A percentile compares a stretch with the other conserved stretches of the same genome.
phyloP scores from a whole-genome alignment of 1,139 yeast species.

The Wickerhamiella pararugosa region DNA sequence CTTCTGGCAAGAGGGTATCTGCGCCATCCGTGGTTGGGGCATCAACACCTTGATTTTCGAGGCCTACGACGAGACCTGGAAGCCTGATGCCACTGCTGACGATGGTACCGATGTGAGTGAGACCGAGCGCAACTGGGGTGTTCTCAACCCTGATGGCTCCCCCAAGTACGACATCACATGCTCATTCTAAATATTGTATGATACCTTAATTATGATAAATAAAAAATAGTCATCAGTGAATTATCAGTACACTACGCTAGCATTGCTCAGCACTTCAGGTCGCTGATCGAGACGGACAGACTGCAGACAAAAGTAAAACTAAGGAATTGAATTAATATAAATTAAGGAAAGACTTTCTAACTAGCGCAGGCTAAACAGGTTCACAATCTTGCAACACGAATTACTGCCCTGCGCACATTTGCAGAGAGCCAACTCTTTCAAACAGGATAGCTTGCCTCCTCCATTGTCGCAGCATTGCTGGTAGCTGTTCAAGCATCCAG shows the following conservation, averaged over 20 bases:
- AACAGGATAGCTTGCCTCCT: not conserved
- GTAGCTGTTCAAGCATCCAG: constrained; percentile 1
- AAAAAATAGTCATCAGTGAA: too few species aligned
- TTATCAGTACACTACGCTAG: too few species aligned
- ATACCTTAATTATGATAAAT: not conserved
- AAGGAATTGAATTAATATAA: not conserved
- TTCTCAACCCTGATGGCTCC: constrained; percentile 40
- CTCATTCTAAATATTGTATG: constrained; percentile 7
- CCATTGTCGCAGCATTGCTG: not conserved
- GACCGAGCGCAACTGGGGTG: constrained; percentile 68
- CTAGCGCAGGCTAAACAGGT: not conserved
- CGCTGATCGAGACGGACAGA: too few species aligned
- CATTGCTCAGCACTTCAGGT: too few species aligned
- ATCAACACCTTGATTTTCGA: constrained; percentile 82
- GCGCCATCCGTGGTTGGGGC: constrained; percentile 94
- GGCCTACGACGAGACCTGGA: constrained; percentile 93
- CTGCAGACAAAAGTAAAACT: not conserved
- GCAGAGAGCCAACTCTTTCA: constrained; percentile 4
- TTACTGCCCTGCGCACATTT: constrained; percentile 6
- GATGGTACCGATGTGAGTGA: constrained; percentile 51
- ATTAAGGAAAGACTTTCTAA: not conserved
- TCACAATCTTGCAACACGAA: constrained; percentile 5
- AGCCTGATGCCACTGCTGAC: constrained; percentile 68
- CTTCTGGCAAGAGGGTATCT: constrained; percentile 78
- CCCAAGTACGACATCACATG: constrained; percentile 23